A percentile compares a stretch with the other conserved stretches of the same genome.
These are phyloP conservation scores for Nepenthes alata DNA, from an alignment of 179 eudicot species.

Conservation along the genomic window DNA sequence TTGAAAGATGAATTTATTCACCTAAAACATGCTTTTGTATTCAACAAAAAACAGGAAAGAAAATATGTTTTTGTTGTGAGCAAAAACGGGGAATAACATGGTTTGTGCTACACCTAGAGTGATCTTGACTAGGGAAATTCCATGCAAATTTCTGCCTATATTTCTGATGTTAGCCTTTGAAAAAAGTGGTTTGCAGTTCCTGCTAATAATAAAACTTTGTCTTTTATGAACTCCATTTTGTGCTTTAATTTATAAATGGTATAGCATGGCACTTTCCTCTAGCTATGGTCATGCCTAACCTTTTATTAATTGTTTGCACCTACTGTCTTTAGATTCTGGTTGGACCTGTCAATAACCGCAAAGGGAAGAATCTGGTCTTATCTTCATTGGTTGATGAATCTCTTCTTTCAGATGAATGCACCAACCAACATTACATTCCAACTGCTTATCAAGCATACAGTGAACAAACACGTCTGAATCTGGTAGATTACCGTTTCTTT, in stretches of 20 bases:
- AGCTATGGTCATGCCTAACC: neutral
- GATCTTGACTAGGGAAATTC: too few species aligned
- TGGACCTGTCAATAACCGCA: constrained; percentile 57
- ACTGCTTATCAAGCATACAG: constrained; percentile 56
- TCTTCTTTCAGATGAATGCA: constrained; percentile 52
- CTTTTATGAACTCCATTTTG: neutral
- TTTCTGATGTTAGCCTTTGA: too few species aligned
- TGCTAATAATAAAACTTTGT: too few species aligned
- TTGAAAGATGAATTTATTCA: too few species aligned
- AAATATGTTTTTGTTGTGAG: too few species aligned
- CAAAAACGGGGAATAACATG: too few species aligned
- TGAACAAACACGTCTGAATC: constrained; percentile 65
- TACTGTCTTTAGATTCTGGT: constrained; percentile 22
- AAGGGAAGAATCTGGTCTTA: constrained; percentile 79
- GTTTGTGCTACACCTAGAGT: too few species aligned
- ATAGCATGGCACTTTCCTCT: neutral
- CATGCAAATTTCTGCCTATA: too few species aligned
- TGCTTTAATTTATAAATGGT: neutral
- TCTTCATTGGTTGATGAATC: constrained; percentile 88
- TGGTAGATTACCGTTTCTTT: constrained; percentile 39
- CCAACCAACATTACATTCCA: constrained; percentile 55
- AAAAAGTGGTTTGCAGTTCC: too few species aligned
- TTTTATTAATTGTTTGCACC: neutral
- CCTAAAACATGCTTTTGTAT: too few species aligned
- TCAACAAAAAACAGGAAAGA: too few species aligned